Percentiles rank a stretch among this genome's conserved stretches.
These are phyloP conservation scores for Lachnellula suecica DNA, from an alignment of 2,329 filamentous ascomycete genomes.

Conservation along the genomic window DNA sequence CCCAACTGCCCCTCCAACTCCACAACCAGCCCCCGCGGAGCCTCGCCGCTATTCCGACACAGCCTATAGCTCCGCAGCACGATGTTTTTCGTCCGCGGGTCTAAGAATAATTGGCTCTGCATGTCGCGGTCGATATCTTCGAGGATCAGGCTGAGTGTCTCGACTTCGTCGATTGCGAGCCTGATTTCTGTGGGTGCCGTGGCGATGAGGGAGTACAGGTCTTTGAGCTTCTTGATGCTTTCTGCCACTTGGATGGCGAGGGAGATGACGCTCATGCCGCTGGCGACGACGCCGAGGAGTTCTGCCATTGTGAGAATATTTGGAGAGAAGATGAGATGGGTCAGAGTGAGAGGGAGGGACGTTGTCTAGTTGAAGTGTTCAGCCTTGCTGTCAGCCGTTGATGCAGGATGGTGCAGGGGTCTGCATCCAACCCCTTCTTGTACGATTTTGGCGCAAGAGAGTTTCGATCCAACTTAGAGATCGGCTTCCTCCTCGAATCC, in stretches of 20 bases:
- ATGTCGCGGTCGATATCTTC: constrained; percentile 4
- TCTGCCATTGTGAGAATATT: constrained; percentile 8
- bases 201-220: constrained; percentile 5
- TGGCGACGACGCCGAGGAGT: constrained; percentile 6
- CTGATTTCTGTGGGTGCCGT: constrained; percentile 7
- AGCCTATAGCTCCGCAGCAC: neutral
- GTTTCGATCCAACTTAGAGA: too few relatives aligned
- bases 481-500: too few relatives aligned
- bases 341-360: neutral
- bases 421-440: neutral
- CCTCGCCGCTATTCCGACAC: constrained; percentile 1
- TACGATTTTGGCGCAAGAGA: too few relatives aligned
- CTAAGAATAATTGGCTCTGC: constrained; percentile 1
- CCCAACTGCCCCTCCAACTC: neutral
- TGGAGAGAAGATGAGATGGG: neutral
- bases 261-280: constrained; percentile 10
- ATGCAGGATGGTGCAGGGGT: neutral
- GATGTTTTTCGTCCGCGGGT: neutral
- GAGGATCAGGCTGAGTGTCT: constrained; percentile 8
- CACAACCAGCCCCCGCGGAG: neutral
- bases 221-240: constrained; percentile 9
- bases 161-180: constrained; percentile 6
- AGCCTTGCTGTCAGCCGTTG: neutral
- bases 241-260: constrained; percentile 13
- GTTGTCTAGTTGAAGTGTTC: neutral